A percentile compares a stretch with the other conserved stretches of the same genome.
These are phyloP conservation scores for Hemerocallis citrina DNA, from an alignment of 106 monocot species.

Conservation along the genomic window DNA sequence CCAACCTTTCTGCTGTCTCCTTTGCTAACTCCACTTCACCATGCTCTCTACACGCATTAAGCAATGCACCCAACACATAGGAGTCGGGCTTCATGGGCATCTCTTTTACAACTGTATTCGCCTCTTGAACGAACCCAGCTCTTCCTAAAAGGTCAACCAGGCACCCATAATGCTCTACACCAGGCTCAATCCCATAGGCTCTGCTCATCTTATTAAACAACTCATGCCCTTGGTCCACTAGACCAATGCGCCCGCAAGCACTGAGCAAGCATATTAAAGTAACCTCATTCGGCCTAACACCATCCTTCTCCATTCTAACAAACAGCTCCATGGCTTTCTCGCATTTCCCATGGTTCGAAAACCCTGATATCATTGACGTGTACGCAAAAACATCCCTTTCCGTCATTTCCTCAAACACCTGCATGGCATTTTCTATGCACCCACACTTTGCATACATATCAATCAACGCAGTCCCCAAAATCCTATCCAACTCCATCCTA, in stretches of 20 bases:
- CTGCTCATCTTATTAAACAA: slow-evolving; percentile 45
- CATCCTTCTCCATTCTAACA: slow-evolving; percentile 46
- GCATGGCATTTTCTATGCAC: slow-evolving; percentile 26
- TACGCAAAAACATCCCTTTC: slow-evolving; percentile 76
- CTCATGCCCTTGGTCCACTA: slow-evolving; percentile 40
- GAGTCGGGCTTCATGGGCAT: slow-evolving; percentile 81
- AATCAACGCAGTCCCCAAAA: slow-evolving; percentile 46
- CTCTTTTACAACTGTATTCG: slow-evolving; percentile 25
- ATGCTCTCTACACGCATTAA: slow-evolving; percentile 59
- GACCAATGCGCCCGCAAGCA: slow-evolving; percentile 58
- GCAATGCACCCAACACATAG: slow-evolving; percentile 69
- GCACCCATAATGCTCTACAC: slow-evolving; percentile 80
- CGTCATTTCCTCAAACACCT: slow-evolving; percentile 44
- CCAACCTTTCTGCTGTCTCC: slow-evolving; percentile 32
- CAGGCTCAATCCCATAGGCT: slow-evolving; percentile 42
- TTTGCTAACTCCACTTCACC: slow-evolving; percentile 38
- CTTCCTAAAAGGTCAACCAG: slow-evolving; percentile 65
- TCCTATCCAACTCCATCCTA: slow-evolving; percentile 24
- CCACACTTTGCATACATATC: slow-evolving; percentile 72
- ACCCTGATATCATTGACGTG: slow-evolving; percentile 72
- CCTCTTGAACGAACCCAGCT: slow-evolving; percentile 67
- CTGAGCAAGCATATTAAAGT: slow-evolving; percentile 75
- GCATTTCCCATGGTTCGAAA: slow-evolving; percentile 57
- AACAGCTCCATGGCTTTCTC: slow-evolving; percentile 49
- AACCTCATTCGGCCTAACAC: slow-evolving; percentile 60